These are phyloP conservation scores for Teunomyces kruisii DNA, from an alignment of 805 yeast genomes.

Conservation along the genomic window DNA sequence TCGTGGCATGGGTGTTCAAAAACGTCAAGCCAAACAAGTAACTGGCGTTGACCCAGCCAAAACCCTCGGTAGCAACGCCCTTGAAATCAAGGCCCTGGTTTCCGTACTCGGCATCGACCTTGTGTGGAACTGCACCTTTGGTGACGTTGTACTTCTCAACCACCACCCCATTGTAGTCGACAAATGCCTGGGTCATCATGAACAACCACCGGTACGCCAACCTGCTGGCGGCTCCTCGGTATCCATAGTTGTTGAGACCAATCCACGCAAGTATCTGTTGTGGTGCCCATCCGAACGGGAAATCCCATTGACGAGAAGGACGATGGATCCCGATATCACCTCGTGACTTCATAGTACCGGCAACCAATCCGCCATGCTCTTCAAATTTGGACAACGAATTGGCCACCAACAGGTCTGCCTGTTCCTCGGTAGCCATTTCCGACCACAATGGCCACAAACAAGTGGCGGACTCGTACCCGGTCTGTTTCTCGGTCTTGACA, in stretches of 20 bases:
- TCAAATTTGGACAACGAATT: constrained; percentile 70
- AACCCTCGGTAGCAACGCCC: constrained; percentile 94
- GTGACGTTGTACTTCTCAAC: constrained; percentile 95
- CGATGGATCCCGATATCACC: constrained; percentile 67
- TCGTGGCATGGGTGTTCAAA: constrained; percentile 61
- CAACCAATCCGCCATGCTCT: constrained; percentile 82
- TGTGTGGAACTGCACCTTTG: constrained; percentile 77
- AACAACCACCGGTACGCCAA: constrained; percentile 86
- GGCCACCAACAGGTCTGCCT: constrained; percentile 62
- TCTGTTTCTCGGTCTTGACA: constrained; percentile 52
- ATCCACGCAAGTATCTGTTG: constrained; percentile 95
- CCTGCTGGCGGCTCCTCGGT: constrained; percentile 59
- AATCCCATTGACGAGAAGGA: constrained; percentile 98
- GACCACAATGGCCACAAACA: constrained; percentile 94
- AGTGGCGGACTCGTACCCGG: constrained; percentile 80
- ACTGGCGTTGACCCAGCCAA: constrained; percentile 97
- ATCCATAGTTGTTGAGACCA: constrained; percentile 76
- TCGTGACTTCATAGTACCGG: constrained; percentile 75
- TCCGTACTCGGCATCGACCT: constrained; percentile 94
- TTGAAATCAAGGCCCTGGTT: constrained; percentile 92
- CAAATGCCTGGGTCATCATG: constrained; percentile 85
- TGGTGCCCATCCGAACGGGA: constrained; percentile 98
- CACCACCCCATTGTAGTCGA: constrained; percentile 89
- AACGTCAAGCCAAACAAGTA: constrained; percentile 70
- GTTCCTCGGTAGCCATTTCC: constrained; percentile 59